Conservation (phyloP, 106 monocot species). For the Amphibolis antarctica region DNA sequence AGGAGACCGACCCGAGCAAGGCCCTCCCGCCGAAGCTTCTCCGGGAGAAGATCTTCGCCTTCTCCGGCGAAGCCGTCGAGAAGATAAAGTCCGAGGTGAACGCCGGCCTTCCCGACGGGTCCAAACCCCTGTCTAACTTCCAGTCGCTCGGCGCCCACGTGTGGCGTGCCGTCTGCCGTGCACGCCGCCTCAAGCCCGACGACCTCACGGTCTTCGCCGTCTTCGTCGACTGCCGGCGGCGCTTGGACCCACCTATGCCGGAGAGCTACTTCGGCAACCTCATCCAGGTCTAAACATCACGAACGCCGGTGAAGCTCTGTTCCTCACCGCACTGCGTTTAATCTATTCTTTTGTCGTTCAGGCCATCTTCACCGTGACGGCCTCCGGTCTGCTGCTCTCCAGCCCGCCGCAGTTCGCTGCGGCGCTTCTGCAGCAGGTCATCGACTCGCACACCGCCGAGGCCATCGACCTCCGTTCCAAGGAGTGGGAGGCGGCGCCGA, state of each 20-base stretch:
- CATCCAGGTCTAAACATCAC: too few species aligned
- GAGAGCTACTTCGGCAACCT: conserved; percentile 76
- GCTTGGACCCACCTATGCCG: conserved; percentile 55
- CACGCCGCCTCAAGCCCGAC: conserved; percentile 45
- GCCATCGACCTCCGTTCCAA: conserved; percentile 47
- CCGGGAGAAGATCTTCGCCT: conserved; percentile 59
- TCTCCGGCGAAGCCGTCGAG: conserved; percentile 34
- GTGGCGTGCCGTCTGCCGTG: conserved; percentile 71
- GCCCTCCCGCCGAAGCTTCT: conserved; percentile 33
- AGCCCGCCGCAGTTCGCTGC: conserved; percentile 35
- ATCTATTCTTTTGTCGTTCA: conserved; percentile 3
- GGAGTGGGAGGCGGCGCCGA: conserved; percentile 80
- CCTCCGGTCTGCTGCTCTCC: conserved; percentile 38
- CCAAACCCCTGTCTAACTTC: conserved; percentile 73
- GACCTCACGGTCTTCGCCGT: conserved; percentile 74
- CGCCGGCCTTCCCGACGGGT: conserved; percentile 19
- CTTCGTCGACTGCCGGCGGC: conserved; percentile 71
- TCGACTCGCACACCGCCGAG: conserved; percentile 46
- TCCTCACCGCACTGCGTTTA: too few species aligned
- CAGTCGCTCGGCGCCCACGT: conserved; percentile 80
- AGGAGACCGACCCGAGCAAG: conserved; percentile 58
- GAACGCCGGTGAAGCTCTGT: too few species aligned
- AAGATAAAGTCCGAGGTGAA: conserved; percentile 46
- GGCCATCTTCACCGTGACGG: conserved; percentile 45
- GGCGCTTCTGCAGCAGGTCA: conserved; percentile 46